These are phyloP conservation scores for Wickerhamiella spandovensis DNA, from an alignment of 805 yeast species.

Conservation along the genomic window DNA sequence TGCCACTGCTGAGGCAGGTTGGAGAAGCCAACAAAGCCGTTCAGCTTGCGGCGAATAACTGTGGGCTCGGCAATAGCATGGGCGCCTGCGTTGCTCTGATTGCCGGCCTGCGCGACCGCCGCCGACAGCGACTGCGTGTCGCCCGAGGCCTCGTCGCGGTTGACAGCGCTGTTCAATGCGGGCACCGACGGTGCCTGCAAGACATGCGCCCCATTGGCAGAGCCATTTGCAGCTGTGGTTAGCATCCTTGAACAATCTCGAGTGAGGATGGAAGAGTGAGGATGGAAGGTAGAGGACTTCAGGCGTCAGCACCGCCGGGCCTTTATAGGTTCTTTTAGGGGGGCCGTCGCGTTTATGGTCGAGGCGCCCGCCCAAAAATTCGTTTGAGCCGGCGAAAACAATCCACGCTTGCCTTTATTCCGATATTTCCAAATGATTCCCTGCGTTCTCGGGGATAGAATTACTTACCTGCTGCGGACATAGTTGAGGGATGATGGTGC, in stretches of 20 bases:
- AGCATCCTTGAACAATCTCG: neutral
- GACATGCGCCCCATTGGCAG: neutral
- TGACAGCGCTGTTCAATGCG: conserved; percentile 1
- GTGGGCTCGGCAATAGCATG: conserved; percentile 26
- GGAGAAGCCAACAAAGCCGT: conserved; percentile 92
- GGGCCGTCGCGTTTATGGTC: neutral
- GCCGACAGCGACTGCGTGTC: conserved; percentile 9
- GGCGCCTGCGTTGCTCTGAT: conserved; percentile 1
- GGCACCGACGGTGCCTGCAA: conserved; percentile 2
- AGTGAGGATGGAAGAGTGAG: neutral
- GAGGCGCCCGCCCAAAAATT: neutral
- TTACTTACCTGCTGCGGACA: neutral
- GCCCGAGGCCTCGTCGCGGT: conserved; percentile 3
- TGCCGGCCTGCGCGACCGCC: conserved; percentile 9
- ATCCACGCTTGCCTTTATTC: neutral
- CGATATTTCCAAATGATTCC: neutral
- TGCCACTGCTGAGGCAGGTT: conserved; percentile 98
- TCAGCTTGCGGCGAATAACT: conserved; percentile 68
- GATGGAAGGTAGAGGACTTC: neutral
- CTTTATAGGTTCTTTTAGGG: neutral
- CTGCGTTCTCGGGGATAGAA: neutral
- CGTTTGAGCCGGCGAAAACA: too few relatives aligned
- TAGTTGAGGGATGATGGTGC: neutral
- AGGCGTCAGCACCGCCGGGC: neutral
- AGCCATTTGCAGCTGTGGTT: conserved; percentile 1